Evolutionary conservation across 1,139 yeast genomes (phyloP).

Genomic region (Scheffersomyces titani): DNA sequence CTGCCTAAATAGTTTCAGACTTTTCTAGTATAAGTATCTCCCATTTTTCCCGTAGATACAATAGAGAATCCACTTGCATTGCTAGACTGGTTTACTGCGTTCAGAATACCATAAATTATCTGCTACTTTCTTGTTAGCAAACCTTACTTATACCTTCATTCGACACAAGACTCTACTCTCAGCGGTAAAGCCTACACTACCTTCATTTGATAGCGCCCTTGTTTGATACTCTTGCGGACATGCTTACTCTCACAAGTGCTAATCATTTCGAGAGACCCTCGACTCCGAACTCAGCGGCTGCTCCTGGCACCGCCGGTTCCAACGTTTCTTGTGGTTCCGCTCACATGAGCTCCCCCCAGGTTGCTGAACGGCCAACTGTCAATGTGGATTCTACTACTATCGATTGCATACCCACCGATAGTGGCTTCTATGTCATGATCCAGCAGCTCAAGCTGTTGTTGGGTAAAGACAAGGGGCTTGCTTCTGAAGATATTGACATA

Average conservation of each 20-base stretch:
- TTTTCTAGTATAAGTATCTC: not conserved
- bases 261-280: conserved; percentile 1
- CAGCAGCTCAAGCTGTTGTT: conserved; percentile 30
- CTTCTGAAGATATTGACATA: conserved; percentile 58
- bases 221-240: not conserved
- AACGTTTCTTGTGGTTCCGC: not conserved
- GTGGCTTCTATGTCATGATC: conserved; percentile 31
- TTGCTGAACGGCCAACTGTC: not conserved
- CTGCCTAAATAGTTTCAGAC: not conserved
- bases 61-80: not conserved
- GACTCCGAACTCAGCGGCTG: not conserved
- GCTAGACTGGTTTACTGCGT: not conserved
- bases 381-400: not conserved
- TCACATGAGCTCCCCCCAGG: not conserved
- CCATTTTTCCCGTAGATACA: not conserved
- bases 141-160: not conserved
- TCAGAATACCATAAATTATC: not conserved
- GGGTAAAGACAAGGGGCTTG: conserved; percentile 37
- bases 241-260: not conserved
- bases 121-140: not conserved
- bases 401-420: conserved; percentile 13
- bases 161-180: not conserved
- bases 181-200: not conserved
- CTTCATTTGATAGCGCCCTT: not conserved
- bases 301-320: not conserved